A percentile compares a stretch with the other conserved stretches of the same genome.
phyloP scores from a whole-genome alignment of 192 early-diverging fungal species.

The Polychytrium aggregatum region DNA sequence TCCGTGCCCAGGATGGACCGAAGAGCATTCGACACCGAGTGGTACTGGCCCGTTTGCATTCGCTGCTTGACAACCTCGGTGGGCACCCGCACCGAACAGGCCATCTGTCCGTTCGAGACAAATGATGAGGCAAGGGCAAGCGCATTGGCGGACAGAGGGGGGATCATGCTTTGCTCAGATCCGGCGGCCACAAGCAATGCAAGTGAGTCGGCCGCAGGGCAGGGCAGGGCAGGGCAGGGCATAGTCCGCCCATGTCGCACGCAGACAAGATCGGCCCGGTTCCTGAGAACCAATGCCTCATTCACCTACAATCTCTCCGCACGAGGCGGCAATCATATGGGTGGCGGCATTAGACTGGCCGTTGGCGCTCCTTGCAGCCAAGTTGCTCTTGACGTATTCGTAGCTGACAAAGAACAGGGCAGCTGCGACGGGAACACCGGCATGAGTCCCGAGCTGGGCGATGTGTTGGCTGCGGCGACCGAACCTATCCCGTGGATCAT shows the following conservation, averaged over 20 bases:
- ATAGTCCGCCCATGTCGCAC: no score
- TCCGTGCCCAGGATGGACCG: constrained; percentile 52
- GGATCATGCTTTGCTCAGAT: no score
- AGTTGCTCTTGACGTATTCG: constrained; percentile 59
- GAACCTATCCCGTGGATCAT: no score
- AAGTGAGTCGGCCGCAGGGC: no score
- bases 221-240: no score
- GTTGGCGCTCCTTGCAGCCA: constrained; percentile 25
- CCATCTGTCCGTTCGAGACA: constrained; percentile 41
- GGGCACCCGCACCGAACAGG: constrained; percentile 85
- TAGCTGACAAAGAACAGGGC: constrained; percentile 86
- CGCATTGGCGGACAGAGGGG: background rate
- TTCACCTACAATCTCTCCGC: constrained; percentile 78
- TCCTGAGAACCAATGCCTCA: no score
- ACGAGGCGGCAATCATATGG: constrained; percentile 82
- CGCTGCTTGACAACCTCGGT: constrained; percentile 94
- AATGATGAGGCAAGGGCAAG: constrained; percentile 1
- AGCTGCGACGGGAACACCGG: constrained; percentile 12
- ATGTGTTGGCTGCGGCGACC: no score
- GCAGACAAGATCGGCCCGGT: no score
- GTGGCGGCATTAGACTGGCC: constrained; percentile 47
- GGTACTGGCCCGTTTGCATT: constrained; percentile 68
- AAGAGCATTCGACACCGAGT: constrained; percentile 34
- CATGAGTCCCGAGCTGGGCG: no score
- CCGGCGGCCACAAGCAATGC: no score